Conservation (phyloP, 352 stramenopile species). For the Blastocystis sp. region DNA sequence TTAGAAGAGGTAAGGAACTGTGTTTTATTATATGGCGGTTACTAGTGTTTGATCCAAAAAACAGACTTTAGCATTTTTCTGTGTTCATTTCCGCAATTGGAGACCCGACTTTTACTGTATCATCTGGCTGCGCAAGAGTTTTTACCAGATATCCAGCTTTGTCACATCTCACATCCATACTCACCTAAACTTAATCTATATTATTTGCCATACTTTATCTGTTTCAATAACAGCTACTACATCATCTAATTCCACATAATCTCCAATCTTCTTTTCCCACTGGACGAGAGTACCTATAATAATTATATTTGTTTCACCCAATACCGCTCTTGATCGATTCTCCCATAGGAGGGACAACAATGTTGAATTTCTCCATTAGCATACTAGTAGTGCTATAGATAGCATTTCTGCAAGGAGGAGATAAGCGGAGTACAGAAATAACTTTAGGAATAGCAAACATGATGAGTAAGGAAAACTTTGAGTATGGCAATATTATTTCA, state of each 20-base stretch:
- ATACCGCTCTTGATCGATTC: slow-evolving; percentile 51
- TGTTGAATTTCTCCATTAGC: slow-evolving; percentile 38
- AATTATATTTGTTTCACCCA: background rate
- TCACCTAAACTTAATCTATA: slow-evolving; percentile 21
- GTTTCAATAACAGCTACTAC: slow-evolving; percentile 61
- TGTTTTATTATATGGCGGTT: background rate
- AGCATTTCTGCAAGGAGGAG: background rate
- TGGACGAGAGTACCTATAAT: slow-evolving; percentile 48
- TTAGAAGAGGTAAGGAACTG: background rate
- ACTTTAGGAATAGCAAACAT: background rate
- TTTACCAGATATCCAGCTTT: slow-evolving; percentile 43
- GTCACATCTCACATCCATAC: slow-evolving; percentile 61
- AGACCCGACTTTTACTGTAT: slow-evolving; percentile 32
- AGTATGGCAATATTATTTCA: background rate
- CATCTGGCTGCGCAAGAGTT: slow-evolving; percentile 8
- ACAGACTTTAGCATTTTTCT: slow-evolving; percentile 4
- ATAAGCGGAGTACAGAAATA: background rate
- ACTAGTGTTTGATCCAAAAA: background rate
- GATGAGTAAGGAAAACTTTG: background rate
- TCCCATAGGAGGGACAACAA: slow-evolving; percentile 58
- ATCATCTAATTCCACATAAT: slow-evolving; percentile 50
- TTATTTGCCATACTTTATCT: background rate
- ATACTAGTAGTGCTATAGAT: background rate
- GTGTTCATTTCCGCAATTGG: slow-evolving; percentile 32
- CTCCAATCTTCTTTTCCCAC: slow-evolving; percentile 49